Evolutionary conservation across 768 basidiomycete genomes (phyloP), one percentile per base, ranked within the genome.

Genomic region (Xerocomellus dryophilus): DNA sequence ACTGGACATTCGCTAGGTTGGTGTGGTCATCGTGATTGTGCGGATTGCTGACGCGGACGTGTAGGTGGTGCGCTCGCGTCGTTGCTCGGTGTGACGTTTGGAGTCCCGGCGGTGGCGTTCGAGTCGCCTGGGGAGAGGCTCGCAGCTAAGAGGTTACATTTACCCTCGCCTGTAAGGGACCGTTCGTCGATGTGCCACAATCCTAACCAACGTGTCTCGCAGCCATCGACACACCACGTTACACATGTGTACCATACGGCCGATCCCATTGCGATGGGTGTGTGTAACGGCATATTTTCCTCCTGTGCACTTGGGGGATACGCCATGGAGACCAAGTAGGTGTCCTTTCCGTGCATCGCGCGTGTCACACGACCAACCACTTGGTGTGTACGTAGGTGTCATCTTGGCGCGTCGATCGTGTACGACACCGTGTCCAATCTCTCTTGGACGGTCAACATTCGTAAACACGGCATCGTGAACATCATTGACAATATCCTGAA

Each of bases 221-320:
- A 88, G 85, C 88, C 88, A 32, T 86, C 84, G 7, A 79, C 79
- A 10, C 83, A 86, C 15, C 89, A 90, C 61, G 78, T 97, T 56
- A 94, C 90, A 0, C 95, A 98, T 69, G 77, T 98, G 27, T 97
- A 90, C 70, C 91, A 97, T 65, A 96, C 88, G 20, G 95, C 94
- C 25, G 95, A 98, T 71, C 95, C 95, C 6, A 90, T 98, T 47
- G 83, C 95, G 18, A 92, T 92, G 85, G 90, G 90, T 34, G 86
- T 84, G 8, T 93, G 92, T 71, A 93, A 82, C 52, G 91, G 91
- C 14, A 74, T 89, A 2, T 63, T 90, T 1, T 93, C 89, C 1
- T 81, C 85, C 2, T 98, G 95, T 66, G 84, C 88, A 4, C 71
- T 92, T 10, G 90, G 80, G 20, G 95, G 95, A n/a, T 97, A 90